Percentiles rank a stretch among this genome's conserved stretches.
Conservation (phyloP, 2,329 filamentous ascomycete species). For the Exophiala sp. region DNA sequence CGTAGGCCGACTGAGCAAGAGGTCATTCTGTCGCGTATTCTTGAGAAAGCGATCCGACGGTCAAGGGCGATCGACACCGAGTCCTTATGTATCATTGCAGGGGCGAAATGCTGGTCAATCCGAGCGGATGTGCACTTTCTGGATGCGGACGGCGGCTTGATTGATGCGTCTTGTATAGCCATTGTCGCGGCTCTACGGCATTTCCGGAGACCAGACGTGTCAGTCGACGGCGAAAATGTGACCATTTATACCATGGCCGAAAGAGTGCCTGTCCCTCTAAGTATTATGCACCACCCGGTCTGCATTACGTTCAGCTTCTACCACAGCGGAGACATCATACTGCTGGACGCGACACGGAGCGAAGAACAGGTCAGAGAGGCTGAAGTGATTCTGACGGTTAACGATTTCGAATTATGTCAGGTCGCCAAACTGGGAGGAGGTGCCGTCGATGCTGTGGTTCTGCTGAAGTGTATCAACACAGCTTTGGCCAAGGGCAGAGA, state of each 20-base stretch:
- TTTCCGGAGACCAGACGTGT: constrained; percentile 85
- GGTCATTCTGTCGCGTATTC: constrained; percentile 76
- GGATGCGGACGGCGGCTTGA: constrained; percentile 83
- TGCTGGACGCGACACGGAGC: constrained; percentile 45
- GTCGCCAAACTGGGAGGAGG: constrained; percentile 85
- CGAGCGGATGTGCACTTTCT: constrained; percentile 89
- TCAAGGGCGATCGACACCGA: constrained; percentile 93
- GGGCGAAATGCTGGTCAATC: constrained; percentile 85
- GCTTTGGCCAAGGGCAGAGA: constrained; percentile 78
- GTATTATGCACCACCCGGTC: constrained; percentile 87
- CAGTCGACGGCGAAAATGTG: constrained; percentile 77
- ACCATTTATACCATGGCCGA: constrained; percentile 82
- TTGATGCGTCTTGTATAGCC: constrained; percentile 81
- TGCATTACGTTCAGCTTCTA: constrained; percentile 89
- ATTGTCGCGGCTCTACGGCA: constrained; percentile 85
- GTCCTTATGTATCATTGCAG: constrained; percentile 88
- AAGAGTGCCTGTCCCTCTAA: constrained; percentile 83
- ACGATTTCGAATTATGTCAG: constrained; percentile 88
- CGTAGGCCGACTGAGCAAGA: constrained; percentile 74
- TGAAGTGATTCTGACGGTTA: constrained; percentile 75
- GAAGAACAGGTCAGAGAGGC: constrained; percentile 59
- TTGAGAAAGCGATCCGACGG: constrained; percentile 91
- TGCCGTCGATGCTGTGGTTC: constrained; percentile 71
- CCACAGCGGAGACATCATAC: constrained; percentile 42
- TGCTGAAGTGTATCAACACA: constrained; percentile 72